These are phyloP conservation scores for Diaporthe destruens DNA, from an alignment of 2,329 filamentous ascomycete species.

Conservation along the genomic window DNA sequence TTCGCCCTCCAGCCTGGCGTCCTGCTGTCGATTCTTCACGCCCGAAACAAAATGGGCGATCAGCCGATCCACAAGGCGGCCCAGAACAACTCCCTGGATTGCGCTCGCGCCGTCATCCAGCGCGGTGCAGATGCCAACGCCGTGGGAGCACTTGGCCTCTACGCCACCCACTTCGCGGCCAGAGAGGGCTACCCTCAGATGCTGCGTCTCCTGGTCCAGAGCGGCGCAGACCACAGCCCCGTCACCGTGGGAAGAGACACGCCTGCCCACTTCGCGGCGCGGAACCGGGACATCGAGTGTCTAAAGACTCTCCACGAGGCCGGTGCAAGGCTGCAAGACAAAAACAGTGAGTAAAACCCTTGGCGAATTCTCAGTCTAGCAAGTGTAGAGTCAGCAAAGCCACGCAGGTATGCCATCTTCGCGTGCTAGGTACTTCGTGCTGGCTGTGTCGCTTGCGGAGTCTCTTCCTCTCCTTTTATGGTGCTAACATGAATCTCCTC, in stretches of 20 bases:
- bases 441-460: neutral
- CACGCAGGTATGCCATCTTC: no score
- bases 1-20: neutral
- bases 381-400: neutral
- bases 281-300: neutral
- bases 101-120: neutral
- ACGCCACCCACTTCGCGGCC: neutral
- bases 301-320: neutral
- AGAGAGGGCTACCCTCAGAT: neutral
- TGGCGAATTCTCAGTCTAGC: neutral
- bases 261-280: neutral
- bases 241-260: neutral
- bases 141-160: neutral
- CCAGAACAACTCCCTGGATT: neutral
- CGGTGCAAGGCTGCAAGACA: neutral
- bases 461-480: neutral
- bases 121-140: neutral
- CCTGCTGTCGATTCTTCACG: neutral
- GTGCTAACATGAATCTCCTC: neutral
- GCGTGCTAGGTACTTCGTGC: neutral
- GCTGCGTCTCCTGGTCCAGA: neutral
- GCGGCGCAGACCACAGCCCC: neutral
- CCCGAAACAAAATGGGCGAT: neutral
- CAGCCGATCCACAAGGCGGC: neutral
- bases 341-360: conserved; percentile 2